These are phyloP conservation scores for Suillus variegatus DNA, from an alignment of 768 basidiomycete species.

Conservation along the genomic window DNA sequence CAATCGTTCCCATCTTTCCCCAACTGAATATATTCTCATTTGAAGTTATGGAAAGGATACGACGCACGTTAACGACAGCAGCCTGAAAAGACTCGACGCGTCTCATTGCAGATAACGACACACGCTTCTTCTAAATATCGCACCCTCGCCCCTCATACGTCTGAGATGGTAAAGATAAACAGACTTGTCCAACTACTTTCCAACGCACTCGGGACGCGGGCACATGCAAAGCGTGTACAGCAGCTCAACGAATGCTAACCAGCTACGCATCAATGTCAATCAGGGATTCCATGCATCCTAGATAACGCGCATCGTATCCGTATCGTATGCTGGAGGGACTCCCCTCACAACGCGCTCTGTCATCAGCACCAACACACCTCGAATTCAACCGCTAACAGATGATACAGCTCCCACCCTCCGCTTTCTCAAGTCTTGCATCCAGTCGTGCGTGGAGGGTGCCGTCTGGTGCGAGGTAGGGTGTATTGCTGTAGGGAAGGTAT, in stretches of 20 bases:
- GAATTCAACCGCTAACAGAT: slow-evolving; percentile 35
- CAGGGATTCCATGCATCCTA: neutral
- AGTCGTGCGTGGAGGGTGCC: slow-evolving; percentile 46
- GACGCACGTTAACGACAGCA: neutral
- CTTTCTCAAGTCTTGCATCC: slow-evolving; percentile 45
- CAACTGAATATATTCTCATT: neutral
- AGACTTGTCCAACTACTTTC: neutral
- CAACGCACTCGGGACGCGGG: neutral
- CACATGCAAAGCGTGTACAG: neutral
- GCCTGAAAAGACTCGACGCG: neutral
- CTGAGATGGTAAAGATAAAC: neutral
- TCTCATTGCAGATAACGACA: neutral
- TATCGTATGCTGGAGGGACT: neutral
- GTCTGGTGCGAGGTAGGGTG: slow-evolving; percentile 46
- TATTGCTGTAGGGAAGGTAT: slow-evolving; percentile 34
- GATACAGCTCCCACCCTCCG: slow-evolving; percentile 41
- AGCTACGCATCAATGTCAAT: neutral
- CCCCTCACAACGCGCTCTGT: neutral
- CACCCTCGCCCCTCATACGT: neutral
- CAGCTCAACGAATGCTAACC: neutral
- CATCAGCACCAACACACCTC: neutral
- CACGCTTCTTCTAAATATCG: fast-evolving
- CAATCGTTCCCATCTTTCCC: no score
- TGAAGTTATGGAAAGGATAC: neutral
- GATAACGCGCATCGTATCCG: neutral